Conservation (phyloP, 352 stramenopile genomes). For the Halophytophthora polymorphica region DNA sequence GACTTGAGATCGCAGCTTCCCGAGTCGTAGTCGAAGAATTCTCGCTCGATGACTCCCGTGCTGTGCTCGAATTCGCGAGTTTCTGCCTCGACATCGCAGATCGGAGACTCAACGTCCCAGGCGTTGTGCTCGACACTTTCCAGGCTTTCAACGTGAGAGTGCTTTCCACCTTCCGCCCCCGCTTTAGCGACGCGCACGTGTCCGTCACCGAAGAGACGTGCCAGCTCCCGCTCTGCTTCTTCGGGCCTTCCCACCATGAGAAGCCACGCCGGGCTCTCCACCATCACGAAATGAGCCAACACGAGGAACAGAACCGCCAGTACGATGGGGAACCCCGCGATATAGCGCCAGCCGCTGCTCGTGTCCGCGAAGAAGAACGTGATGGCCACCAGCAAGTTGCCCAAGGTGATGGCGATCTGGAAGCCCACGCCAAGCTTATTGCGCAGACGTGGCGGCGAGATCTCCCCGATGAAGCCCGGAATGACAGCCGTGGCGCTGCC, state of each 20-base stretch:
- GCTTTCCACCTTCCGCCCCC: conserved; percentile 21
- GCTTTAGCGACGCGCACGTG: conserved; percentile 19
- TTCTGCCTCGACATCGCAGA: too few relatives aligned
- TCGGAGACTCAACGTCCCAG: too few relatives aligned
- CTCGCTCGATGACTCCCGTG: too few relatives aligned
- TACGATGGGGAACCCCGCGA: conserved; percentile 35
- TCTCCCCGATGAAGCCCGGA: conserved; percentile 37
- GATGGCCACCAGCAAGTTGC: conserved; percentile 34
- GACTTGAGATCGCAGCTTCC: too few relatives aligned
- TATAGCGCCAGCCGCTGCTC: conserved; percentile 47
- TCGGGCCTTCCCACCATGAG: conserved; percentile 16
- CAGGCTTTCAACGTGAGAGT: too few relatives aligned
- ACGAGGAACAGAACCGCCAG: conserved; percentile 23
- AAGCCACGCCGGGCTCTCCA: conserved; percentile 45
- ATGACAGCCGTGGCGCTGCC: conserved; percentile 31
- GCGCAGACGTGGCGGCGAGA: conserved; percentile 34
- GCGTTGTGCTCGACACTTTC: too few relatives aligned
- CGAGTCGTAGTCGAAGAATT: too few relatives aligned
- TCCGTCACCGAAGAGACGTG: conserved; percentile 25
- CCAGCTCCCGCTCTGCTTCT: conserved; percentile 22
- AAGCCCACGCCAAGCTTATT: conserved; percentile 28
- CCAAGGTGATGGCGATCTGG: conserved; percentile 42
- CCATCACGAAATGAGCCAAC: conserved; percentile 24
- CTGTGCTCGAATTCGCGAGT: too few relatives aligned
- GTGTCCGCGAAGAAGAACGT: conserved; percentile 52